Evolutionary conservation across 805 yeast genomes (phyloP).

Genomic region (Lipomyces japonicus): DNA sequence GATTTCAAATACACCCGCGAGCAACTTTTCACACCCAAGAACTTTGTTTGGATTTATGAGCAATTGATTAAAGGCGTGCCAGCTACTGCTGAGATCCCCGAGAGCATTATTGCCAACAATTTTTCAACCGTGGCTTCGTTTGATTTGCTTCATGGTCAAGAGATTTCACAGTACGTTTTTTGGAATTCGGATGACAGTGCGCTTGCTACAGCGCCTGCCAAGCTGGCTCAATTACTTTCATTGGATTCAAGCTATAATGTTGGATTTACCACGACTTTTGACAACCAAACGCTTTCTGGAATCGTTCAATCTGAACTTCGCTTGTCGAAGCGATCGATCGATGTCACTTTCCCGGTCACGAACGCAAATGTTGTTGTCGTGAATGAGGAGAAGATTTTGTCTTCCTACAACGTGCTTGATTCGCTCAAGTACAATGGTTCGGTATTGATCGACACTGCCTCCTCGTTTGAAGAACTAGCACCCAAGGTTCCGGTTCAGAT

Average conservation of each 20-base stretch:
- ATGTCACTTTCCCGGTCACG: constrained; percentile 43
- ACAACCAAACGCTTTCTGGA: constrained; percentile 72
- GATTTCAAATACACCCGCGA: constrained; percentile 38
- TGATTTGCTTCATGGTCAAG: constrained; percentile 40
- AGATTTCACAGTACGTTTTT: constrained; percentile 46
- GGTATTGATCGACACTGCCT: constrained; percentile 48
- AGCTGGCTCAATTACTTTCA: constrained; percentile 65
- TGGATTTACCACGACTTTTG: constrained; percentile 61
- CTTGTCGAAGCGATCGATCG: constrained; percentile 41
- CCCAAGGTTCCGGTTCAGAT: constrained; percentile 18
- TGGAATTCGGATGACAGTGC: constrained; percentile 67
- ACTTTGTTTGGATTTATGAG: constrained; percentile 27
- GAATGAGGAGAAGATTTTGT: constrained; percentile 54
- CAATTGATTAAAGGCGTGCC: constrained; percentile 24
- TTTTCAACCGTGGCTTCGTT: constrained; percentile 29
- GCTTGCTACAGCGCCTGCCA: constrained; percentile 54
- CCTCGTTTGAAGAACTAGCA: constrained; percentile 46
- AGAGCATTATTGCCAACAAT: constrained; percentile 25
- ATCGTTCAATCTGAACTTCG: constrained; percentile 59
- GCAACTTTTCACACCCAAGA: constrained; percentile 16
- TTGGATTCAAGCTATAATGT: constrained; percentile 50
- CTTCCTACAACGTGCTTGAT: constrained; percentile 58
- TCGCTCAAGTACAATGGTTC: constrained; percentile 56
- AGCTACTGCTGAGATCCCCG: constrained; percentile 28
- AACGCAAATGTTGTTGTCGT: constrained; percentile 63